Evolutionary conservation across 257 asterid species (phyloP).

Genomic region (Solanum etuberosum): DNA sequence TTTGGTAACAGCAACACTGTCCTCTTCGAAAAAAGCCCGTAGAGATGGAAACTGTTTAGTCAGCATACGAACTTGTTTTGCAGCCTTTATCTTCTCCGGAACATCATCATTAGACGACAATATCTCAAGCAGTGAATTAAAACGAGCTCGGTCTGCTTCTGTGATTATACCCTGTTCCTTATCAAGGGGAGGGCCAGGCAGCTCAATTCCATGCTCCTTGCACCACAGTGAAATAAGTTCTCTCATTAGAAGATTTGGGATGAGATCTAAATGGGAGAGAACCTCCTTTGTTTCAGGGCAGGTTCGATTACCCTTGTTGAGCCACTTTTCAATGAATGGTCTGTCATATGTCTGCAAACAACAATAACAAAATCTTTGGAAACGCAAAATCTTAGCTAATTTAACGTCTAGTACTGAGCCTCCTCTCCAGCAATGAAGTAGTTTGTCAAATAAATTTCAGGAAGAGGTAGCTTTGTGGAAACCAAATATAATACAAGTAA

Average conservation of each 20-base stretch:
- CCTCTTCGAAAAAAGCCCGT: conserved; percentile 29
- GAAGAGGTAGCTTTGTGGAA: neutral
- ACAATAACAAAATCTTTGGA: neutral
- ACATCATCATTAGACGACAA: conserved; percentile 10
- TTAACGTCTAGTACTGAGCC: neutral
- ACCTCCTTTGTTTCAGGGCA: conserved; percentile 33
- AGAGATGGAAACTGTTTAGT: conserved; percentile 17
- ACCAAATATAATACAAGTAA: neutral
- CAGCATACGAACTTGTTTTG: conserved; percentile 31
- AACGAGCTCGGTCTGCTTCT: conserved; percentile 7
- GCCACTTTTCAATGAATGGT: conserved; percentile 30
- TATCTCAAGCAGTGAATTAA: conserved; percentile 19
- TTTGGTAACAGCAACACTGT: conserved; percentile 8
- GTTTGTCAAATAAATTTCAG: neutral
- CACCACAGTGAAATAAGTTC: conserved; percentile 34
- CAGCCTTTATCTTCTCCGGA: conserved; percentile 18
- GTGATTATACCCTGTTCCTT: conserved; percentile 2
- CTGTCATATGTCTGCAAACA: conserved; percentile 43
- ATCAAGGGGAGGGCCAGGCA: conserved; percentile 1
- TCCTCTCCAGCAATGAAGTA: neutral
- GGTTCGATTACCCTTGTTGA: conserved; percentile 24
- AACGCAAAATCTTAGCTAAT: neutral
- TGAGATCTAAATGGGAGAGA: conserved; percentile 23
- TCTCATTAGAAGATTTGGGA: conserved; percentile 34
- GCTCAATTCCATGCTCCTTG: conserved; percentile 1